phyloP scores from a whole-genome alignment of 78 protist species.

The Dictyostelium purpureum region DNA sequence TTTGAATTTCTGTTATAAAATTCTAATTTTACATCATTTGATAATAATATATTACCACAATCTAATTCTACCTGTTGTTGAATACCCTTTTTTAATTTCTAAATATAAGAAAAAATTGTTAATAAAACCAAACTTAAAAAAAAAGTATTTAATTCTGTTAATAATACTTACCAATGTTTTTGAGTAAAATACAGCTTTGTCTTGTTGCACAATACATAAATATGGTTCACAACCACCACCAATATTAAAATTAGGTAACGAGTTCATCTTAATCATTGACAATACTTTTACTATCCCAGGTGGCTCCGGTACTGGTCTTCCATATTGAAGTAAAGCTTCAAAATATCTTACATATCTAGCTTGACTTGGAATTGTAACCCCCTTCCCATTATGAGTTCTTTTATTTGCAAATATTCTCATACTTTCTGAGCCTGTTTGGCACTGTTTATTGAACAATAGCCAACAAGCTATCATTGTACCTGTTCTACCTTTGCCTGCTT shows the following conservation, averaged over 20 bases:
- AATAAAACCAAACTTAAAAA: not conserved
- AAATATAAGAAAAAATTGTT: not conserved
- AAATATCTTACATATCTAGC: slow-evolving; percentile 83
- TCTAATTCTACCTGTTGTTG: slow-evolving; percentile 32
- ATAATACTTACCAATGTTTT: slow-evolving; percentile 53
- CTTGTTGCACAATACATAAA: slow-evolving; percentile 56
- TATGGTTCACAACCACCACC: slow-evolving; percentile 59
- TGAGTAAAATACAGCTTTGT: slow-evolving; percentile 59
- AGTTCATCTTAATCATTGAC: slow-evolving; percentile 14
- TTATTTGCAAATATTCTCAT: slow-evolving; percentile 70
- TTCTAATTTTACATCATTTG: slow-evolving; percentile 49
- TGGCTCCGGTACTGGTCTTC: slow-evolving; percentile 38
- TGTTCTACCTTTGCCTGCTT: slow-evolving; percentile 82
- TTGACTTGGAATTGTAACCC: slow-evolving; percentile 91
- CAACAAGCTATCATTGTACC: slow-evolving; percentile 78
- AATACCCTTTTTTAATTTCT: slow-evolving; percentile 64
- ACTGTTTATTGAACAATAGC: slow-evolving; percentile 34
- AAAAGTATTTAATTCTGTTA: not conserved
- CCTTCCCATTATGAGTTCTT: slow-evolving; percentile 80
- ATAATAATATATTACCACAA: slow-evolving; percentile 57
- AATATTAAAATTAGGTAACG: slow-evolving; percentile 33
- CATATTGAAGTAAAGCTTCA: slow-evolving; percentile 64
- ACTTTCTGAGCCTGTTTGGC: slow-evolving; percentile 69
- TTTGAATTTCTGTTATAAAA: slow-evolving; percentile 59
- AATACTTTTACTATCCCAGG: slow-evolving; percentile 28